Evolutionary conservation across 2,329 filamentous ascomycete genomes (phyloP).

Genomic region (Camptophora hylomeconis): DNA sequence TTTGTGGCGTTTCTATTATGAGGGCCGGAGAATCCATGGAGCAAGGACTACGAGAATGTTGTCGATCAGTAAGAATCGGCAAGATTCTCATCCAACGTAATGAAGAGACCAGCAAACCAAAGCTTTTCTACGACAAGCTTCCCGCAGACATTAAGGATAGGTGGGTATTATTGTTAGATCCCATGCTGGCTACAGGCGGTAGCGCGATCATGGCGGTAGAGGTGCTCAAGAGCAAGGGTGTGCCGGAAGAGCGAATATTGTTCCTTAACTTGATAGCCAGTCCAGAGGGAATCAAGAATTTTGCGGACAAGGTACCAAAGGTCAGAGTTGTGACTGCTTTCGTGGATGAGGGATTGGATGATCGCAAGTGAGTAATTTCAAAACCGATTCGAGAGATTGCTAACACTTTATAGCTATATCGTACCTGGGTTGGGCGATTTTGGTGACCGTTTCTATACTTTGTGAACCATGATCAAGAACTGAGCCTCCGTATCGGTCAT

Average conservation of each 20-base stretch:
- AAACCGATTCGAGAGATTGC: no score
- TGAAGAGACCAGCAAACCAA: constrained; percentile 83
- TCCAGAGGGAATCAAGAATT: constrained; percentile 78
- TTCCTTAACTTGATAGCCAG: constrained; percentile 98
- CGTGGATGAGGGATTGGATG: constrained; percentile 88
- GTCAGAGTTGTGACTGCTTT: constrained; percentile 90
- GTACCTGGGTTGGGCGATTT: constrained; percentile 26
- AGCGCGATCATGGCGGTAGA: constrained; percentile 96
- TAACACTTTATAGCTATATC: constrained; percentile 25
- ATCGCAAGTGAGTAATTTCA: constrained; percentile 84
- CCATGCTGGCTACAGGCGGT: constrained; percentile 98
- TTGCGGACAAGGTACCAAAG: constrained; percentile 78
- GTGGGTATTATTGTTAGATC: constrained; percentile 89
- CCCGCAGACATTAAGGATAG: constrained; percentile 83
- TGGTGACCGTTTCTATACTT: constrained; percentile 23
- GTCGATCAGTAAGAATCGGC: constrained; percentile 91
- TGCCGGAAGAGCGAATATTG: constrained; percentile 86
- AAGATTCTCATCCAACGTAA: constrained; percentile 98
- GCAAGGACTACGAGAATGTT: constrained; percentile 89
- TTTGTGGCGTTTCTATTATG: constrained; percentile 98
- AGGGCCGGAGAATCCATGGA: constrained; percentile 97
- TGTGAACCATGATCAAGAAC: constrained; percentile 1
- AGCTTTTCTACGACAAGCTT: constrained; percentile 95
- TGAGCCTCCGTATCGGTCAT: no score
- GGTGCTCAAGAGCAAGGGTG: constrained; percentile 75